Conservation (phyloP, 2,329 filamentous ascomycete species). For the Fusarium sp. region DNA sequence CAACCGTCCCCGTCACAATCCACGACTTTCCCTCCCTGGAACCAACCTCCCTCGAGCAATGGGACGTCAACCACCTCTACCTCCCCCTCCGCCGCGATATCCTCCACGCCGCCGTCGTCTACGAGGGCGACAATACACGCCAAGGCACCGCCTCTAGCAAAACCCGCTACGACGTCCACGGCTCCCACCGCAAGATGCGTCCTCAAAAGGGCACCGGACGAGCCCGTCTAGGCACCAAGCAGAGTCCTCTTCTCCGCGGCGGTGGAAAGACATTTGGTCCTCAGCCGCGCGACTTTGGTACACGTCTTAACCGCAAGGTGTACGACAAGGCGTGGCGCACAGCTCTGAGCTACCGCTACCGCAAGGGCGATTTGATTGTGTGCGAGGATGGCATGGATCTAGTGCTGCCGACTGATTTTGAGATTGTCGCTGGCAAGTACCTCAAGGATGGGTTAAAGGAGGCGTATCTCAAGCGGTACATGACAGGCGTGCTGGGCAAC, state of each 20-base stretch:
- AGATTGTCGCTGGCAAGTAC: conserved; percentile 52
- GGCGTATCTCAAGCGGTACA: conserved; percentile 68
- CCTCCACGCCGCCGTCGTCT: conserved; percentile 89
- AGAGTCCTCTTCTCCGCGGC: conserved; percentile 82
- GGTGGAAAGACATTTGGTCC: conserved; percentile 93
- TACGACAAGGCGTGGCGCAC: conserved; percentile 97
- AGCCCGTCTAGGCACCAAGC: conserved; percentile 81
- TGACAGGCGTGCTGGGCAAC: conserved; percentile 72
- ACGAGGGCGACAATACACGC: conserved; percentile 88
- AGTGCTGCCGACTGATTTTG: conserved; percentile 60
- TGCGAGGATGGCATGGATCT: conserved; percentile 82
- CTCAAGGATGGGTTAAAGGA: conserved; percentile 60
- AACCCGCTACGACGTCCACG: conserved; percentile 83
- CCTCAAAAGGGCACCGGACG: conserved; percentile 87
- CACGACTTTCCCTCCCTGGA: conserved; percentile 92
- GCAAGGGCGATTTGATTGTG: conserved; percentile 85
- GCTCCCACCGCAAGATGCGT: conserved; percentile 81
- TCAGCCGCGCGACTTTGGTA: conserved; percentile 88
- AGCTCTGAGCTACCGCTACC: conserved; percentile 90
- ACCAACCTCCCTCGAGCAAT: conserved; percentile 78
- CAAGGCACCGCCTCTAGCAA: conserved; percentile 87
- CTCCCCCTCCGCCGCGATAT: conserved; percentile 90
- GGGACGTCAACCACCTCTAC: conserved; percentile 82
- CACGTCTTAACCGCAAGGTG: conserved; percentile 83
- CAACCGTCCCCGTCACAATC: conserved; percentile 81